Percentiles rank a stretch among this genome's conserved stretches.
These are phyloP conservation scores for Calonectria pauciramosa DNA, from an alignment of 2,329 filamentous ascomycete species.

Conservation along the genomic window DNA sequence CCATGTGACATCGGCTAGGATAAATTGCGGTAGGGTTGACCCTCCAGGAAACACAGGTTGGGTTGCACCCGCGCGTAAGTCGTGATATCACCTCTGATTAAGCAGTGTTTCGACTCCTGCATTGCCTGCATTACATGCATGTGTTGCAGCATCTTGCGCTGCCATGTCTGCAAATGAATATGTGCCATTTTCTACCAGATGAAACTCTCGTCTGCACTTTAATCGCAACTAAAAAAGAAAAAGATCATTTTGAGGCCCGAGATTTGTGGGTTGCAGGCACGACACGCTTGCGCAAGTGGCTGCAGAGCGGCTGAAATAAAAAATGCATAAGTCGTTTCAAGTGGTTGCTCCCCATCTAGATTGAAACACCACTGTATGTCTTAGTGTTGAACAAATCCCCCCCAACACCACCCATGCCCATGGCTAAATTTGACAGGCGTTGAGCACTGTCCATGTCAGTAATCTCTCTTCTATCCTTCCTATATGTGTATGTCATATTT, in stretches of 20 bases:
- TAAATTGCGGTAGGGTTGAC: neutral
- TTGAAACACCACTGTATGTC: conserved; percentile 4
- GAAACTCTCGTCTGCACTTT: neutral
- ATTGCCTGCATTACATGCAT: neutral
- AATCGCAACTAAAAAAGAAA: neutral
- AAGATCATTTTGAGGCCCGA: neutral
- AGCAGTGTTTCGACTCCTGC: neutral
- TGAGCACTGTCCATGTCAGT: conserved; percentile 10
- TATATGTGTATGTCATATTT: neutral
- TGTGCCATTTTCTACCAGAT: neutral
- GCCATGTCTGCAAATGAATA: neutral
- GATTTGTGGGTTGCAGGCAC: neutral
- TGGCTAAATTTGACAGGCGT: conserved; percentile 7
- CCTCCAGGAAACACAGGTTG: neutral
- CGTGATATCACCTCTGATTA: neutral
- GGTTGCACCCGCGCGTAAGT: conserved; percentile 9
- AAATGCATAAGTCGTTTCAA: neutral
- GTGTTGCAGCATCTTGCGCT: neutral
- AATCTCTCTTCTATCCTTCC: neutral
- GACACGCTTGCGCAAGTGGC: neutral
- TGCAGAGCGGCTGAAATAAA: neutral
- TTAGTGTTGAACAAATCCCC: conserved; percentile 23
- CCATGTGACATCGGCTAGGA: neutral
- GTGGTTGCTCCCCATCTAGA: neutral
- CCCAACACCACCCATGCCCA: neutral